Evolutionary conservation across 208 protist genomes (phyloP).

Genomic region (Trypanosoma conorhini): DNA sequence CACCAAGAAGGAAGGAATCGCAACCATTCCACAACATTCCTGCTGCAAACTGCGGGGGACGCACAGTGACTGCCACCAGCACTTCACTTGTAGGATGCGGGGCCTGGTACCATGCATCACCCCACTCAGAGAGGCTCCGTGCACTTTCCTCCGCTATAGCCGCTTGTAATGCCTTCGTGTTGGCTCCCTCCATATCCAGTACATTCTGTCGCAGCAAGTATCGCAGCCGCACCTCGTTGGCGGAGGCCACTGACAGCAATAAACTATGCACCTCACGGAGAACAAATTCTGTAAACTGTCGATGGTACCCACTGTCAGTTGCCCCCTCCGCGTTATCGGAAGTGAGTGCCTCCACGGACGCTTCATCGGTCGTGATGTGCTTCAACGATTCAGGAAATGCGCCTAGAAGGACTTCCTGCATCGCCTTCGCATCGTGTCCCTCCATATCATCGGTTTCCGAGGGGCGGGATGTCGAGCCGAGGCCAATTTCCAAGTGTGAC

Average conservation of each 20-base stretch:
- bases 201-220: slow-evolving; percentile 11
- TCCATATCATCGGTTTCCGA: slow-evolving; percentile 1
- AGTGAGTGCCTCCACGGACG: slow-evolving; percentile 4
- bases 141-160: slow-evolving; percentile 8
- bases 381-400: slow-evolving; percentile 27
- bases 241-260: background rate
- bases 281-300: slow-evolving; percentile 28
- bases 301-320: slow-evolving; percentile 24
- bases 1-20: slow-evolving; percentile 60
- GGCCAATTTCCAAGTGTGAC: background rate
- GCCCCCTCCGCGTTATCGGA: background rate
- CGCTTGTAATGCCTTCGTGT: background rate
- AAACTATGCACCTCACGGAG: slow-evolving; percentile 20
- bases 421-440: slow-evolving; percentile 11
- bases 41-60: slow-evolving; percentile 53
- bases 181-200: background rate
- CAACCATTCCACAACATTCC: slow-evolving; percentile 68
- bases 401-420: slow-evolving; percentile 9
- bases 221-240: slow-evolving; percentile 3
- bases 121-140: slow-evolving; percentile 22
- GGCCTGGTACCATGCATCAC: slow-evolving; percentile 13
- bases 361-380: slow-evolving; percentile 26
- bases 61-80: slow-evolving; percentile 41
- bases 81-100: slow-evolving; percentile 8
- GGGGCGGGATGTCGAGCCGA: background rate